These are phyloP conservation scores for Meira nashicola DNA, from an alignment of 1,284 basidiomycete genomes.

Conservation along the genomic window DNA sequence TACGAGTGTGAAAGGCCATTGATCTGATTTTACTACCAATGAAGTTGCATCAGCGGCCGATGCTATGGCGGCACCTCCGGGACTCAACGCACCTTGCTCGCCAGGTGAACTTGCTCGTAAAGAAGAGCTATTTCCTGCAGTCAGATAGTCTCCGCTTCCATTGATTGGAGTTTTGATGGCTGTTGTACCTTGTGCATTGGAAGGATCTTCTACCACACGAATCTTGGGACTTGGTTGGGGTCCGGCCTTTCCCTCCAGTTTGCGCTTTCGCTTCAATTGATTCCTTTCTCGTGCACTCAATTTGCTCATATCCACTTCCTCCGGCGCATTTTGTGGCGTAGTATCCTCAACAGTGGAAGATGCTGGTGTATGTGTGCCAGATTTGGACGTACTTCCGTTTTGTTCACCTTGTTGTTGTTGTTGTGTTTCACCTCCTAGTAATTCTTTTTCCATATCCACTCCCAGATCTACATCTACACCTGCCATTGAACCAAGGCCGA, in stretches of 20 bases:
- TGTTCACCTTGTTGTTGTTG: not conserved
- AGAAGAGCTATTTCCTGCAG: too few relatives aligned
- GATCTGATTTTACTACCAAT: constrained; percentile 58
- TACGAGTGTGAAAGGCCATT: constrained; percentile 85
- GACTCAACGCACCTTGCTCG: not conserved
- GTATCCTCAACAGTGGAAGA: too few relatives aligned
- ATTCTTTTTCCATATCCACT: constrained; percentile 53
- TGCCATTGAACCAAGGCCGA: constrained; percentile 73
- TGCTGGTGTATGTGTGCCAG: not conserved
- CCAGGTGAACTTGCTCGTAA: not conserved
- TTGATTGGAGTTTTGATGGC: not conserved
- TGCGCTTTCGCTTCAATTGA: constrained; percentile 82
- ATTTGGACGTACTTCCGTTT: not conserved
- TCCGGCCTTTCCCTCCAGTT: constrained; percentile 64
- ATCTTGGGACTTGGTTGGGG: not conserved
- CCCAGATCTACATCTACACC: constrained; percentile 66
- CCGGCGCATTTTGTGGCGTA: constrained; percentile 1
- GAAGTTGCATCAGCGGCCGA: constrained; percentile 25
- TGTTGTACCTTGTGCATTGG: not conserved
- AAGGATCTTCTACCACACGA: not conserved
- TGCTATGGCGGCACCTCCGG: not conserved
- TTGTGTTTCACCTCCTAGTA: constrained; percentile 17
- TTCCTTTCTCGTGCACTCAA: constrained; percentile 73
- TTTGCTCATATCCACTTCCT: constrained; percentile 43
- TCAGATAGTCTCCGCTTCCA: not conserved